Evolutionary conservation across 2,329 filamentous ascomycete species (phyloP).

Genomic region (Aspergillus chevalieri): DNA sequence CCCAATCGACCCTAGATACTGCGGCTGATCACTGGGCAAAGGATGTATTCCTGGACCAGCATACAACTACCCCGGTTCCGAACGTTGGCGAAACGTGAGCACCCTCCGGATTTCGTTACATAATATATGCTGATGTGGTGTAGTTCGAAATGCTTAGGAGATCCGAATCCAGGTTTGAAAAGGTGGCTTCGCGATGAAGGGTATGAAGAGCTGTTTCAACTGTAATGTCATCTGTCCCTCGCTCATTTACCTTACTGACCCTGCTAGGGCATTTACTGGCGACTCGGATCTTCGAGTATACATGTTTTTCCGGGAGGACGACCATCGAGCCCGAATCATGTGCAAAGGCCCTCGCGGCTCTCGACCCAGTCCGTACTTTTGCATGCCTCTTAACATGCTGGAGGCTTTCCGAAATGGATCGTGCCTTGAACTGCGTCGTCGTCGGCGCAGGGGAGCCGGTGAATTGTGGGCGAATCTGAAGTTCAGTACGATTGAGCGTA

Average conservation of each 20-base stretch:
- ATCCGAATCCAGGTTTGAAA: constrained; percentile 21
- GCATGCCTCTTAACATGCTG: constrained; percentile 46
- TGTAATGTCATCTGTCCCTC: constrained; percentile 24
- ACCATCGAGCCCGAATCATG: constrained; percentile 50
- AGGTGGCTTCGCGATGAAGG: constrained; percentile 25
- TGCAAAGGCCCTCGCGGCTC: constrained; percentile 41
- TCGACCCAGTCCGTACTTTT: constrained; percentile 41
- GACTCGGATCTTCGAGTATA: constrained; percentile 40
- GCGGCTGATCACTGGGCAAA: constrained; percentile 38
- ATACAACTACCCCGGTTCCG: constrained; percentile 25
- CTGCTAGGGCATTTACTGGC: constrained; percentile 42
- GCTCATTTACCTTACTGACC: neutral
- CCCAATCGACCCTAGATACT: constrained; percentile 24
- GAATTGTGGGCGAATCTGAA: constrained; percentile 50
- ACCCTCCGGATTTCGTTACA: neutral
- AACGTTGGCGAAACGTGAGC: constrained; percentile 26
- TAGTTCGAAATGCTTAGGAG: constrained; percentile 34
- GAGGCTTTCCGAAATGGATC: constrained; percentile 32
- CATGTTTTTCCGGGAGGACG: constrained; percentile 47
- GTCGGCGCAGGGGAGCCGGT: constrained; percentile 32
- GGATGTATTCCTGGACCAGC: constrained; percentile 28
- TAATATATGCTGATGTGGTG: neutral
- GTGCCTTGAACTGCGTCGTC: constrained; percentile 33
- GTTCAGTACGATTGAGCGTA: constrained; percentile 52
- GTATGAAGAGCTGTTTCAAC: constrained; percentile 33